phyloP scores from a whole-genome alignment of 2,329 filamentous ascomycete species.

The Zalaria sp. region DNA sequence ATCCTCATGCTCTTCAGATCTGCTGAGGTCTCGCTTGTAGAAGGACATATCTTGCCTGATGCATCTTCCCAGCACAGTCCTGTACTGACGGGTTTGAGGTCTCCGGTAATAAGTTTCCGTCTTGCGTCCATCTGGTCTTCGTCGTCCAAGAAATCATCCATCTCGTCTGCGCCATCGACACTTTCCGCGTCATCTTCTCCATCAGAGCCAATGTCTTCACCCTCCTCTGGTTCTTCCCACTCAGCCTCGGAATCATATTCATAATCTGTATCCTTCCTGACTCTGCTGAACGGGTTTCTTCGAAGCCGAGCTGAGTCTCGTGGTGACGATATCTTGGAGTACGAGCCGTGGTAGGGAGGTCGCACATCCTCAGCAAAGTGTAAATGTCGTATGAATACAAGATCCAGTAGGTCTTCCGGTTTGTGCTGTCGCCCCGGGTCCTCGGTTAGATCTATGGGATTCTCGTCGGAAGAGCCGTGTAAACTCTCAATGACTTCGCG shows the following conservation, averaged over 20 bases:
- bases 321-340: slow-evolving; percentile 43
- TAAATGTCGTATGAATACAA: slow-evolving; percentile 49
- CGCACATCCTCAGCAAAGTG: slow-evolving; percentile 49
- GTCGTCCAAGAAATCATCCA: slow-evolving; percentile 83
- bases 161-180: slow-evolving; percentile 65
- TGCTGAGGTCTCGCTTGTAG: background rate
- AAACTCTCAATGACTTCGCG: slow-evolving; percentile 28
- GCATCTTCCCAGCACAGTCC: slow-evolving; percentile 73
- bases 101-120: slow-evolving; percentile 45
- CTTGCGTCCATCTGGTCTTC: slow-evolving; percentile 47
- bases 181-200: slow-evolving; percentile 56
- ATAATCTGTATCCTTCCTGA: slow-evolving; percentile 55
- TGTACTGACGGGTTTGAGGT: slow-evolving; percentile 62
- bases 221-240: slow-evolving; percentile 66
- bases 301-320: slow-evolving; percentile 31
- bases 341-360: slow-evolving; percentile 58
- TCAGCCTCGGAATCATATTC: slow-evolving; percentile 77
- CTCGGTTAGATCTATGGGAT: slow-evolving; percentile 28
- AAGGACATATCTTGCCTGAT: background rate
- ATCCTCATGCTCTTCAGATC: slow-evolving; percentile 33
- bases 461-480: slow-evolving; percentile 22
- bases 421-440: slow-evolving; percentile 16
- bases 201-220: slow-evolving; percentile 51
- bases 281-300: slow-evolving; percentile 38
- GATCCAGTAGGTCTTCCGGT: slow-evolving; percentile 31